A percentile compares a stretch with the other conserved stretches of the same genome.
Evolutionary conservation across 1,284 basidiomycete genomes (phyloP).

Genomic region (Puccinia horiana): DNA sequence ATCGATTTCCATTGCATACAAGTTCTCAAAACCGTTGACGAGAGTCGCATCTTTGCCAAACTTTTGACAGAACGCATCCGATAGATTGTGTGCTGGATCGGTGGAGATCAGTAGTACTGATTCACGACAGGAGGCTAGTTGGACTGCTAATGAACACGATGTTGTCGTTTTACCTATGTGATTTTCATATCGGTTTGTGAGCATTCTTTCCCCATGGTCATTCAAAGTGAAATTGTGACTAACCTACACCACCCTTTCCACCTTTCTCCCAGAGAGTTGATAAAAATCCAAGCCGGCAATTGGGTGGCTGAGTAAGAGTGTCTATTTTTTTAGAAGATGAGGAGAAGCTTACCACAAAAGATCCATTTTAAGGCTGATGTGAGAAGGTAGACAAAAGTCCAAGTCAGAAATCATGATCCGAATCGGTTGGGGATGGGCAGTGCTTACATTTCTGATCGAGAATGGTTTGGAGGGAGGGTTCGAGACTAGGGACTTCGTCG

Average conservation of each 20-base stretch:
- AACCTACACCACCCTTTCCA: slow-evolving; percentile 54
- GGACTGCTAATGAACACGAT: slow-evolving; percentile 91
- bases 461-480: slow-evolving; percentile 42
- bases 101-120: slow-evolving; percentile 94
- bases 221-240: slow-evolving; percentile 2
- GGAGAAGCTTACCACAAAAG: slow-evolving; percentile 53
- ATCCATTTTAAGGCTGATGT: slow-evolving; percentile 54
- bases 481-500: slow-evolving; percentile 17
- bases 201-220: background rate
- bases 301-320: background rate
- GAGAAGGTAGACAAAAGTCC: background rate
- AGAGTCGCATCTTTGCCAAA: slow-evolving; percentile 99
- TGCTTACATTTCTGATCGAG: slow-evolving; percentile 47
- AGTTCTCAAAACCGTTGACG: slow-evolving; percentile 95
- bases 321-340: background rate
- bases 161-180: slow-evolving; percentile 85
- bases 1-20: slow-evolving; percentile 99
- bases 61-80: slow-evolving; percentile 98
- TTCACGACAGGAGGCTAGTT: slow-evolving; percentile 79
- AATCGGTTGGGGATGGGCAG: background rate
- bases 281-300: background rate
- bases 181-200: background rate
- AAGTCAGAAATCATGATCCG: background rate
- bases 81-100: slow-evolving; percentile 97
- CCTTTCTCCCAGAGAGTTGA: slow-evolving; percentile 37